These are phyloP conservation scores for Cronartium ribicola DNA, from an alignment of 1,284 basidiomycete species.

Conservation along the genomic window DNA sequence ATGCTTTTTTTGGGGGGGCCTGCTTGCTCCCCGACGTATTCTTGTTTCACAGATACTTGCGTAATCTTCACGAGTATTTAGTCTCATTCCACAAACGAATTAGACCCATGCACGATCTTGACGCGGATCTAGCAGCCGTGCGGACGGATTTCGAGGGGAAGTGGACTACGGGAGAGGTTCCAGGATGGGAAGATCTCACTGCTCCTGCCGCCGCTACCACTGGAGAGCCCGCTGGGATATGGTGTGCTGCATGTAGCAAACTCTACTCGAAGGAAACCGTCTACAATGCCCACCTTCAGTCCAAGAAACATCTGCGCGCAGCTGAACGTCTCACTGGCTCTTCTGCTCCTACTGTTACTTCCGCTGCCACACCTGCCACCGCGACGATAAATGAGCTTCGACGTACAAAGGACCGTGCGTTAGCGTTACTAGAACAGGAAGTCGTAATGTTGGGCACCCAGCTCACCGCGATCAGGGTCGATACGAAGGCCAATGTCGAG, in stretches of 20 bases:
- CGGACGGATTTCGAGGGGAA: conserved; percentile 67
- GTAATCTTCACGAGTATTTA: conserved; percentile 71
- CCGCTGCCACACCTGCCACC: conserved; percentile 43
- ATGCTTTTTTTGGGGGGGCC: too few relatives aligned
- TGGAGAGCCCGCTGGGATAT: conserved; percentile 64
- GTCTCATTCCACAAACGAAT: conserved; percentile 80
- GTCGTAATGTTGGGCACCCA: conserved; percentile 53
- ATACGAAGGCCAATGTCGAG: conserved; percentile 93
- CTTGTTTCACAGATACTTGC: conserved; percentile 40
- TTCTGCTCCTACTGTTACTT: conserved; percentile 42
- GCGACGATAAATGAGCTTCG: conserved; percentile 45
- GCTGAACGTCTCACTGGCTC: conserved; percentile 63
- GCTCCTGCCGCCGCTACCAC: conserved; percentile 48
- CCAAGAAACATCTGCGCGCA: conserved; percentile 91
- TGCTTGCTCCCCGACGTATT: too few relatives aligned
- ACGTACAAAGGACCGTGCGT: conserved; percentile 39
- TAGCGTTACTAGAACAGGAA: conserved; percentile 37
- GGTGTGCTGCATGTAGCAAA: conserved; percentile 94
- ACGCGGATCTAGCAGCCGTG: conserved; percentile 63
- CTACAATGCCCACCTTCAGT: conserved; percentile 89
- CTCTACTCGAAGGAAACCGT: conserved; percentile 94
- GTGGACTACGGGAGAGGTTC: conserved; percentile 73
- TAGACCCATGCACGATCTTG: conserved; percentile 77
- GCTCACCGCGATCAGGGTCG: conserved; percentile 63
- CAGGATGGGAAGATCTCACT: conserved; percentile 66